Percentiles rank a stretch among this genome's conserved stretches.
Conservation (phyloP, 208 protist species). For the Leishmania mexicana region DNA sequence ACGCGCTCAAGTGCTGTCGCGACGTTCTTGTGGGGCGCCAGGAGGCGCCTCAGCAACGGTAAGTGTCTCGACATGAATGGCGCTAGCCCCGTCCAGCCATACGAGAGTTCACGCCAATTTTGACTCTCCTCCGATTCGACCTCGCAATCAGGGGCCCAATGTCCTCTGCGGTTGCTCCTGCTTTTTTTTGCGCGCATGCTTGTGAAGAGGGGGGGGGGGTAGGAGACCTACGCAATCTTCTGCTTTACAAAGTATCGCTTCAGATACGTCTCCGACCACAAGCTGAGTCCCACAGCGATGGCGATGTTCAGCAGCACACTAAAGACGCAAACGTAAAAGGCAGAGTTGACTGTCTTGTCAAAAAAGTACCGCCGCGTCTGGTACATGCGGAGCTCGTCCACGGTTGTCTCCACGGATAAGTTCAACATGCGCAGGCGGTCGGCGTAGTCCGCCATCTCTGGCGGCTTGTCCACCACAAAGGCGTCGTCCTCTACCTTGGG, state of each 20-base stretch:
- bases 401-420: conserved; percentile 54
- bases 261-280: conserved; percentile 59
- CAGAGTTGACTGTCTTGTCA: conserved; percentile 46
- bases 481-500: conserved; percentile 53
- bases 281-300: conserved; percentile 42
- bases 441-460: conserved; percentile 59
- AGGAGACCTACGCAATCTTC: conserved; percentile 49
- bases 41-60: neutral
- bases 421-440: conserved; percentile 65
- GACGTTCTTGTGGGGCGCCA: neutral
- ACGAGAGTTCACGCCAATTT: neutral
- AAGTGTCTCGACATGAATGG: neutral
- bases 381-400: conserved; percentile 63
- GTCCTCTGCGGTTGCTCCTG: neutral
- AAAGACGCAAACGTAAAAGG: conserved; percentile 52
- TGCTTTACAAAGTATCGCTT: conserved; percentile 67
- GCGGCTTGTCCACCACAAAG: conserved; percentile 72
- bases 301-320: conserved; percentile 59
- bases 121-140: neutral
- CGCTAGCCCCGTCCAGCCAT: neutral
- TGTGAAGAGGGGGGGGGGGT: neutral
- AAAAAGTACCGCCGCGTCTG: conserved; percentile 61
- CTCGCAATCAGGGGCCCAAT: neutral
- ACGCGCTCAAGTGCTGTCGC: neutral
- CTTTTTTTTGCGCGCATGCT: neutral